phyloP scores from a whole-genome alignment of 2,329 filamentous ascomycete species.

The Akanthomyces muscarius region DNA sequence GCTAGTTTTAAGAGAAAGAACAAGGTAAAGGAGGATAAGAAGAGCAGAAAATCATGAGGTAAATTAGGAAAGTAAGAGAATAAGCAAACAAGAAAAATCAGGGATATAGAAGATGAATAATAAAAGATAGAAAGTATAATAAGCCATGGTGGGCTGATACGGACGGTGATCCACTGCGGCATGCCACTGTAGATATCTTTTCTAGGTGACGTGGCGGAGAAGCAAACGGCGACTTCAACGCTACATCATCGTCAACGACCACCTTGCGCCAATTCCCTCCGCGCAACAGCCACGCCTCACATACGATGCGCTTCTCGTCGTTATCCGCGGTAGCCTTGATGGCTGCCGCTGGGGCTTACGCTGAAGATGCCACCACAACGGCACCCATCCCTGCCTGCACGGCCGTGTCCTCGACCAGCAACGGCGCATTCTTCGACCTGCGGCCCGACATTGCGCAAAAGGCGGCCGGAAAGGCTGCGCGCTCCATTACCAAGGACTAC shows the following conservation, averaged over 20 bases:
- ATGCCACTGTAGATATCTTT: background rate
- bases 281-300: background rate
- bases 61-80: no score
- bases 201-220: constrained; percentile 11
- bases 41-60: no score
- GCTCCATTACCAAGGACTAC: constrained; percentile 47
- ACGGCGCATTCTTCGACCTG: constrained; percentile 57
- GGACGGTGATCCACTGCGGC: background rate
- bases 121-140: no score
- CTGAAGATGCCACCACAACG: constrained; percentile 38
- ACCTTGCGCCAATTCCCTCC: background rate
- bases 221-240: background rate
- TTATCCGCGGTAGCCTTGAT: constrained; percentile 26
- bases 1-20: no score
- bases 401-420: constrained; percentile 51
- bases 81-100: no score
- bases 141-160: background rate
- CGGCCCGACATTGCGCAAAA: constrained; percentile 49
- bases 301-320: constrained; percentile 27
- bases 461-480: constrained; percentile 41
- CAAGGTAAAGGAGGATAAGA: no score
- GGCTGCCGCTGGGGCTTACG: constrained; percentile 31
- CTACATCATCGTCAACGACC: background rate
- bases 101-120: no score
- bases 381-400: constrained; percentile 49